Conservation (phyloP, 805 yeast species). For the Metschnikowia cerradonensis region DNA sequence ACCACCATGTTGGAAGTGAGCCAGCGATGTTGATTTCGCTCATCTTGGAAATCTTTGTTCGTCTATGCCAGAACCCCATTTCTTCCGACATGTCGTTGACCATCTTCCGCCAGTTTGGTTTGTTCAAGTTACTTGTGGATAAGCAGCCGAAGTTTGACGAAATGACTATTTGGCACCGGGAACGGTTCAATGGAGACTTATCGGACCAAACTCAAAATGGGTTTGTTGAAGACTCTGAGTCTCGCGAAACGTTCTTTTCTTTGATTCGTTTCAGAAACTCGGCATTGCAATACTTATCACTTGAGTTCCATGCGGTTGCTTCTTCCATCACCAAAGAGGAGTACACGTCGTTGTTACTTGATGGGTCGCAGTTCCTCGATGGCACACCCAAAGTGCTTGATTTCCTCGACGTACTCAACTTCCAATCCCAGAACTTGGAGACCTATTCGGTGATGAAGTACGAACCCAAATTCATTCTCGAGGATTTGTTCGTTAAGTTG, state of each 20-base stretch:
- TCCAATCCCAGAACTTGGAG: conserved; percentile 44
- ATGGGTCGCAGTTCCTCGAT: conserved; percentile 44
- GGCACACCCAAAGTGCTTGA: conserved; percentile 67
- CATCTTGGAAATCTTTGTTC: conserved; percentile 58
- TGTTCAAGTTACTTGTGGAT: conserved; percentile 49
- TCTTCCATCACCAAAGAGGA: conserved; percentile 48
- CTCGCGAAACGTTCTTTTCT: conserved; percentile 53
- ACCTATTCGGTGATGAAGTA: conserved; percentile 32
- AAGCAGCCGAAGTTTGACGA: conserved; percentile 53
- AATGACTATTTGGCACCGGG: conserved; percentile 51
- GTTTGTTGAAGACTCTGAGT: conserved; percentile 30
- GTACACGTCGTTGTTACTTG: conserved; percentile 53
- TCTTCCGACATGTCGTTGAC: conserved; percentile 50
- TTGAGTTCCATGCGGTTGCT: conserved; percentile 61
- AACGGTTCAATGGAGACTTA: conserved; percentile 42
- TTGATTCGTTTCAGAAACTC: conserved; percentile 60
- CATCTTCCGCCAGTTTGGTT: conserved; percentile 46
- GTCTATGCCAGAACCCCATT: conserved; percentile 53
- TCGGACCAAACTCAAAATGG: conserved; percentile 23
- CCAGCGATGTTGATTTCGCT: conserved; percentile 57
- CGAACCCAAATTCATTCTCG: conserved; percentile 26
- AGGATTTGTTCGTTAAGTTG: conserved; percentile 21
- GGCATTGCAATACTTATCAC: conserved; percentile 60
- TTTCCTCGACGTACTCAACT: conserved; percentile 64
- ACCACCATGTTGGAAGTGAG: conserved; percentile 42